phyloP scores from a whole-genome alignment of 495 filamentous ascomycete species.

The Talaromyces proteolyticus region DNA sequence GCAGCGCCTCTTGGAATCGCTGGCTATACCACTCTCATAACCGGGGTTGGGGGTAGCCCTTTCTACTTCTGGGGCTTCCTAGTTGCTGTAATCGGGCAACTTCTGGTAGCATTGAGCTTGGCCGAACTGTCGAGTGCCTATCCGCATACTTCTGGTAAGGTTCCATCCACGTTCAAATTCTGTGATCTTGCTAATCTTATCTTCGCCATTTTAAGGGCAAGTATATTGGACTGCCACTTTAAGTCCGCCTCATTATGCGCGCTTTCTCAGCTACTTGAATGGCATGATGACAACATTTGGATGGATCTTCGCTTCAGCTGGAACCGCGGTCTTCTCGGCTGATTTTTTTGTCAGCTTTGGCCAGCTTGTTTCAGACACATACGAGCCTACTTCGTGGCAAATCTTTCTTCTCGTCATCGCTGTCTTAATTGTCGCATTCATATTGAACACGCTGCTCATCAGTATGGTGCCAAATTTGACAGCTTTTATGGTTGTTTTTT shows the following conservation, averaged over 20 bases:
- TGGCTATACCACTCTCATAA: background rate
- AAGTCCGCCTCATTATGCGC: background rate
- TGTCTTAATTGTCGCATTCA: background rate
- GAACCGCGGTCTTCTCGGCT: background rate
- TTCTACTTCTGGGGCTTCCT: background rate
- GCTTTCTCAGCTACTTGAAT: background rate
- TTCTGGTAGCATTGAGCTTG: background rate
- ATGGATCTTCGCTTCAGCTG: background rate
- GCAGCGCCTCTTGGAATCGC: too few species aligned
- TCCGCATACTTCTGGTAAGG: background rate
- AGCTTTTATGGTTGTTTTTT: background rate
- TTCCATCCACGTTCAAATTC: background rate
- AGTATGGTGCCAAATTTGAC: background rate
- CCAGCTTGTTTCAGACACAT: background rate
- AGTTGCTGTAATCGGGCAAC: background rate
- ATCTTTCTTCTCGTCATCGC: background rate
- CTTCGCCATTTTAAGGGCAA: background rate
- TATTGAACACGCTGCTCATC: slow-evolving; percentile 4
- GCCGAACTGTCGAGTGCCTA: background rate
- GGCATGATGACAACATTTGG: background rate
- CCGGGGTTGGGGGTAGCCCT: background rate
- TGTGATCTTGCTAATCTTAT: background rate
- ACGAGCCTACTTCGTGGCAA: background rate
- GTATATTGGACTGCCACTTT: background rate
- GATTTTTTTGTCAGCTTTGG: background rate